Evolutionary conservation across 1,284 basidiomycete genomes (phyloP).

Genomic region (Salmacisia buchloeana): DNA sequence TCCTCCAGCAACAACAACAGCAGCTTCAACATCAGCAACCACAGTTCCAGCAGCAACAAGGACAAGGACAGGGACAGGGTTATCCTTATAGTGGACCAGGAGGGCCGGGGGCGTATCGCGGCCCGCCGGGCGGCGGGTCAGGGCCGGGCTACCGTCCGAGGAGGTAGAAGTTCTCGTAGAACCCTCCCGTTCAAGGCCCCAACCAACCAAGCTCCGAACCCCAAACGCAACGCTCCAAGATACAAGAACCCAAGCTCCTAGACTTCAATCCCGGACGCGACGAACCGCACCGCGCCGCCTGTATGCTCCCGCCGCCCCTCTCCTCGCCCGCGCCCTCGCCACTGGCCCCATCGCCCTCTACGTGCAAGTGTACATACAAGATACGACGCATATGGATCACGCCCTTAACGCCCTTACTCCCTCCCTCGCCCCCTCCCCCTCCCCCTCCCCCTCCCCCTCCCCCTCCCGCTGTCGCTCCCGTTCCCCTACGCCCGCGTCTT

Average conservation of each 20-base stretch:
- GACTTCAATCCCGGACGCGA: no score
- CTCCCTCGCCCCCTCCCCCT: not conserved
- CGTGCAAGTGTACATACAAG: no score
- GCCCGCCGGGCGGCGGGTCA: not conserved
- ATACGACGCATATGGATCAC: not conserved
- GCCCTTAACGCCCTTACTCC: no score
- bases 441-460: not conserved
- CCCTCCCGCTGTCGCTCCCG: not conserved
- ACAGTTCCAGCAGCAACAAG: constrained; percentile 15
- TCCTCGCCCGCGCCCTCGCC: no score
- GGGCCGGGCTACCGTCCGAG: not conserved
- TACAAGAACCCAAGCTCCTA: no score
- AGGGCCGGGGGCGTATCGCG: not conserved
- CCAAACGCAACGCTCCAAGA: no score
- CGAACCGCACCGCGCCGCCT: no score
- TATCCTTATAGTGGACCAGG: constrained; percentile 16
- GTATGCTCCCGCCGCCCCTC: no score
- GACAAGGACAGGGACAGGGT: constrained; percentile 15
- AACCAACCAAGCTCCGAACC: no score
- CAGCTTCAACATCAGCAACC: constrained; percentile 9
- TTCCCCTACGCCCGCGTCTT: not conserved
- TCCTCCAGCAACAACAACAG: constrained; percentile 10
- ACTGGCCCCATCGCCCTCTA: no score
- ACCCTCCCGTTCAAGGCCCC: no score
- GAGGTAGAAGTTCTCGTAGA: no score